These are phyloP conservation scores for Cephalotrichum gorgonifer DNA, from an alignment of 2,329 filamentous ascomycete species.

Conservation along the genomic window DNA sequence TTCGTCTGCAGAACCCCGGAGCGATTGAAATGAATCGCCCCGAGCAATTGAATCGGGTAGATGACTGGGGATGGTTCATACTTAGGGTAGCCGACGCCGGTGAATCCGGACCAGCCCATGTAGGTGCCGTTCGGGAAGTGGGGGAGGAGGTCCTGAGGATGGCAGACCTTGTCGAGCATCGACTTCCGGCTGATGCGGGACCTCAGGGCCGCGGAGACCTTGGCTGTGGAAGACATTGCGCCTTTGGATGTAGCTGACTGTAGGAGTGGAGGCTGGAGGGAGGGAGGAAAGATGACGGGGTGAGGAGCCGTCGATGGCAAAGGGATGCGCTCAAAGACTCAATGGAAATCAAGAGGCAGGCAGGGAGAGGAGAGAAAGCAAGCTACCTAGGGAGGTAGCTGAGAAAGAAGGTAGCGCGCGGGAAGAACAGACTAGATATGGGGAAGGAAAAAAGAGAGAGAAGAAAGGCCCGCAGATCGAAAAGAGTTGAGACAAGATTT, in stretches of 20 bases:
- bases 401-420: too few relatives aligned
- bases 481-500: too few relatives aligned
- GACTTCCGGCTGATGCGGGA: conserved; percentile 65
- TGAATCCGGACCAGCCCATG: conserved; percentile 86
- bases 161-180: conserved; percentile 69
- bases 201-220: conserved; percentile 65
- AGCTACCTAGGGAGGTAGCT: too few relatives aligned
- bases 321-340: too few relatives aligned
- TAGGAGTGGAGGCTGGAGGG: conserved; percentile 6
- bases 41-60: too few relatives aligned
- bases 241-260: background rate
- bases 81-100: conserved; percentile 84
- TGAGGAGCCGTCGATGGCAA: too few relatives aligned
- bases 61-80: conserved; percentile 11
- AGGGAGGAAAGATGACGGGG: conserved; percentile 7
- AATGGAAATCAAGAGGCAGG: too few relatives aligned
- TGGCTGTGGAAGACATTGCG: conserved; percentile 33
- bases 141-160: conserved; percentile 68
- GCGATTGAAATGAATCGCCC: too few relatives aligned
- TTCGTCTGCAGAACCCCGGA: background rate
- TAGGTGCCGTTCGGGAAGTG: conserved; percentile 79
- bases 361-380: too few relatives aligned
- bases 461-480: too few relatives aligned
- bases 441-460: too few relatives aligned
- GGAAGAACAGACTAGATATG: too few relatives aligned